Evolutionary conservation across 2,329 filamentous ascomycete genomes (phyloP).

Genomic region (Biscogniauxia marginata): DNA sequence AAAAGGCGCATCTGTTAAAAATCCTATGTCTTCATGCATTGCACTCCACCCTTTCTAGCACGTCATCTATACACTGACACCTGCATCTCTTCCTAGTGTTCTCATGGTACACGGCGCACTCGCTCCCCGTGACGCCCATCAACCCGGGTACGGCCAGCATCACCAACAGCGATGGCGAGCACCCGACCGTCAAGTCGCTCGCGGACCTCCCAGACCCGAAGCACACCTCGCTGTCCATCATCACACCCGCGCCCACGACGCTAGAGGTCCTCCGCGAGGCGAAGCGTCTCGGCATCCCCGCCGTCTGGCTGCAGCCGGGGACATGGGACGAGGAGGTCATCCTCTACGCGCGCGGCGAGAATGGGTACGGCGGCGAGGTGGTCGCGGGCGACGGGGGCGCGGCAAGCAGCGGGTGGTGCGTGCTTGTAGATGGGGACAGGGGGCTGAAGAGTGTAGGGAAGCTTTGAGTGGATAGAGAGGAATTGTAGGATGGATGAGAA

Average conservation of each 20-base stretch:
- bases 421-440: constrained; percentile 77
- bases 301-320: constrained; percentile 89
- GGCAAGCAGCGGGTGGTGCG: constrained; percentile 79
- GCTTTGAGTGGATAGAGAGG: constrained; percentile 28
- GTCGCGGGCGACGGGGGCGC: constrained; percentile 63
- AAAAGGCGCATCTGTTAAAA: too few species aligned
- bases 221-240: constrained; percentile 76
- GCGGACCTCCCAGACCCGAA: constrained; percentile 62
- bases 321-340: constrained; percentile 78
- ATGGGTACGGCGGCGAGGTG: constrained; percentile 47
- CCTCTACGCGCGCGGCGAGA: constrained; percentile 55
- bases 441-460: constrained; percentile 58
- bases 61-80: not conserved
- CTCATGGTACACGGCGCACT: constrained; percentile 79
- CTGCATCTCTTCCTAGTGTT: constrained; percentile 63
- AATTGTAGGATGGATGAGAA: not conserved
- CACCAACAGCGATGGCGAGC: constrained; percentile 53
- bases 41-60: too few species aligned
- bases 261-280: constrained; percentile 74
- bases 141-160: constrained; percentile 72
- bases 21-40: too few species aligned
- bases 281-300: constrained; percentile 66
- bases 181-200: constrained; percentile 66
- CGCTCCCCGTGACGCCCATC: constrained; percentile 75
- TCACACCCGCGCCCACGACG: constrained; percentile 81